These are phyloP conservation scores for Astragalus glycyphyllos DNA, from an alignment of 306 rosid species.

Conservation along the genomic window DNA sequence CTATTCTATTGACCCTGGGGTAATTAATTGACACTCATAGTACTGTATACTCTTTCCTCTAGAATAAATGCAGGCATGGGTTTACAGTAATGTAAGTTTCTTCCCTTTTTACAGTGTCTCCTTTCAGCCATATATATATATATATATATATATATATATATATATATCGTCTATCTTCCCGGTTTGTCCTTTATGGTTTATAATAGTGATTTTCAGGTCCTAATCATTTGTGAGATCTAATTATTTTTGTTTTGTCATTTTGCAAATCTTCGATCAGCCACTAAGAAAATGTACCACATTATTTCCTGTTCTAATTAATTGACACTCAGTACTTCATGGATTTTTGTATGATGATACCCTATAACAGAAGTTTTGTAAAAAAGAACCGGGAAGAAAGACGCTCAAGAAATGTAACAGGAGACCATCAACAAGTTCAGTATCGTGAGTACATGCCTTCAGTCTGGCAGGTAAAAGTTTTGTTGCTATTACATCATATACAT, in stretches of 20 bases:
- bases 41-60: conserved; percentile 20
- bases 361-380: conserved; percentile 54
- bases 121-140: background rate
- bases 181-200: background rate
- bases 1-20: conserved; percentile 18
- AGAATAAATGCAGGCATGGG: background rate
- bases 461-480: conserved; percentile 80
- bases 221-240: conserved; percentile 4
- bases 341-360: conserved; percentile 13
- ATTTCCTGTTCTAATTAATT: conserved; percentile 7
- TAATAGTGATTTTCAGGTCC: conserved; percentile 10
- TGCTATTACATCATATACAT: conserved; percentile 8
- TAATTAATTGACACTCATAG: conserved; percentile 15
- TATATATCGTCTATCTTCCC: no score
- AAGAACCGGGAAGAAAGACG: conserved; percentile 49
- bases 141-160: no score
- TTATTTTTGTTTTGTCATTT: conserved; percentile 13
- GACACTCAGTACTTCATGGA: background rate
- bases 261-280: background rate
- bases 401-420: conserved; percentile 48
- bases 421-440: conserved; percentile 48
- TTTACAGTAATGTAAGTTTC: background rate
- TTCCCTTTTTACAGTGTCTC: conserved; percentile 4
- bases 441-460: conserved; percentile 89
- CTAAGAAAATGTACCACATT: background rate